Conservation (phyloP, 2,329 filamentous ascomycete species). For the Eutypella sp. region DNA sequence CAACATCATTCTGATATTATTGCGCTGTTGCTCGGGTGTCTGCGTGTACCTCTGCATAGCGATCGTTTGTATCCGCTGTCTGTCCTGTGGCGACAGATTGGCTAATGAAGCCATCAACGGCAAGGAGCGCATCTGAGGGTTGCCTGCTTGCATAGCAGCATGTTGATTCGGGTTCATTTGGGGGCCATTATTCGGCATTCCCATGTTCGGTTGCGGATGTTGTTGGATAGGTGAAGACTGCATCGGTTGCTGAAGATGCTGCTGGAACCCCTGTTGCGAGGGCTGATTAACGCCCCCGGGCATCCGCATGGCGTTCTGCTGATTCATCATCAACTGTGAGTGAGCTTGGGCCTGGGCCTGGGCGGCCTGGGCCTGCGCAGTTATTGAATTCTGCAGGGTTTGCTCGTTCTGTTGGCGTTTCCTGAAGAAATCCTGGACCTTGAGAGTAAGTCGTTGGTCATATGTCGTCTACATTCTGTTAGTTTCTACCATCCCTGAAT, state of each 20-base stretch:
- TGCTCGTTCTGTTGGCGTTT: constrained; percentile 47
- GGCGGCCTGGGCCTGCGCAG: constrained; percentile 35
- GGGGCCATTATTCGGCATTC: constrained; percentile 35
- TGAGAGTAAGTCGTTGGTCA: constrained; percentile 41
- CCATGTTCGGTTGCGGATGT: constrained; percentile 33
- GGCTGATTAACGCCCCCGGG: constrained; percentile 45
- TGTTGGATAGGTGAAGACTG: constrained; percentile 50
- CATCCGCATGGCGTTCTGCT: constrained; percentile 45
- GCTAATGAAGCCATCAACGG: constrained; percentile 30
- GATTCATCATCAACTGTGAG: constrained; percentile 47
- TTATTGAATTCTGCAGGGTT: constrained; percentile 45
- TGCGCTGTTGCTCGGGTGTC: constrained; percentile 41
- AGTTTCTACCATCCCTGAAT: constrained; percentile 4
- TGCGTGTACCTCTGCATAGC: constrained; percentile 36
- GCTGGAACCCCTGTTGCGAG: constrained; percentile 50
- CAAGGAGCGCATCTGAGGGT: constrained; percentile 20
- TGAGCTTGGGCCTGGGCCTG: constrained; percentile 36
- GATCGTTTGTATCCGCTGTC: constrained; percentile 38
- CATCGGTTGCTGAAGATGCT: constrained; percentile 55
- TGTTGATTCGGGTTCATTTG: constrained; percentile 26
- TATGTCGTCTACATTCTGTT: constrained; percentile 40
- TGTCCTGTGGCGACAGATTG: constrained; percentile 39
- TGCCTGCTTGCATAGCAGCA: constrained; percentile 34
- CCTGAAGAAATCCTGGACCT: constrained; percentile 44
- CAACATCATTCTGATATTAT: constrained; percentile 34